Evolutionary conservation across 805 yeast genomes (phyloP).

Genomic region (Wickerhamomyces rabaulensis): DNA sequence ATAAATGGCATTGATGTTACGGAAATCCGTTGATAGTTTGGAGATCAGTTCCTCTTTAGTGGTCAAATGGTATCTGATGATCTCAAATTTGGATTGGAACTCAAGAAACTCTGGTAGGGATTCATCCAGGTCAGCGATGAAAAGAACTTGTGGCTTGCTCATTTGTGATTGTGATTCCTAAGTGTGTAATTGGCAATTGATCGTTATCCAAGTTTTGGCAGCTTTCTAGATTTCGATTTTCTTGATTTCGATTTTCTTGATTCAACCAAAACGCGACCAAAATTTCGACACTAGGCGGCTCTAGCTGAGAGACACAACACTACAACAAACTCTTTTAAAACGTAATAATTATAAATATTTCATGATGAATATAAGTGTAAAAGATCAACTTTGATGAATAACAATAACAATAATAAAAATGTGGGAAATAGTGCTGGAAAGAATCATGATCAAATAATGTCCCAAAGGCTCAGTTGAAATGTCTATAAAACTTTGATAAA

Average conservation of each 20-base stretch:
- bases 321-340: not conserved
- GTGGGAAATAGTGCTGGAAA: constrained; percentile 1
- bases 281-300: no score
- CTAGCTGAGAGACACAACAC: no score
- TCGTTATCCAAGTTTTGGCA: no score
- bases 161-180: no score
- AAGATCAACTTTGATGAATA: constrained; percentile 1
- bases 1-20: constrained; percentile 45
- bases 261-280: no score
- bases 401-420: constrained; percentile 3
- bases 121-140: constrained; percentile 40
- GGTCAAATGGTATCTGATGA: constrained; percentile 29
- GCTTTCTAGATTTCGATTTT: no score
- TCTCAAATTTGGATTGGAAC: constrained; percentile 32
- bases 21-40: constrained; percentile 31
- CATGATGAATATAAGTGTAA: not conserved
- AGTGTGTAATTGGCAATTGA: no score
- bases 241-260: no score
- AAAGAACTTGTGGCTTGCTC: constrained; percentile 21
- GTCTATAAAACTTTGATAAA: no score
- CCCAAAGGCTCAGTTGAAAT: no score
- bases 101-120: constrained; percentile 30
- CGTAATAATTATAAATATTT: not conserved
- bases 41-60: constrained; percentile 34
- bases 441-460: no score